Conservation (phyloP, 2,329 filamentous ascomycete genomes). For the Ophiocordyceps sinensis region DNA sequence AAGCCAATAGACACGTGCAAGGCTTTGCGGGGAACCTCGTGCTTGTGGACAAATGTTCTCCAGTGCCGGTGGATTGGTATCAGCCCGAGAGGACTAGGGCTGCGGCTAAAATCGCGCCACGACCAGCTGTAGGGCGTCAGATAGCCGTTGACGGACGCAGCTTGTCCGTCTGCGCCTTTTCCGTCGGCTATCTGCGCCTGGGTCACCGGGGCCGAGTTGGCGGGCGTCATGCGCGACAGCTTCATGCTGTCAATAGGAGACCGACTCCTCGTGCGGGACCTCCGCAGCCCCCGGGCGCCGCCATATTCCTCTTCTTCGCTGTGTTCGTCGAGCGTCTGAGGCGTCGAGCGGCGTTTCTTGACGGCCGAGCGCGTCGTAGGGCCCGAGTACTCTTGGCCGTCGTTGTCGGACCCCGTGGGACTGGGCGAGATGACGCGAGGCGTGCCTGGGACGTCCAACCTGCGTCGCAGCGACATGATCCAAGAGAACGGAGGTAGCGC, state of each 20-base stretch:
- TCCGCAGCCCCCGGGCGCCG: slow-evolving; percentile 33
- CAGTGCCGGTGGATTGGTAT: slow-evolving; percentile 94
- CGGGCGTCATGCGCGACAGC: slow-evolving; percentile 36
- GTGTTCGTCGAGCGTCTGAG: slow-evolving; percentile 46
- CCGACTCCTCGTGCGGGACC: slow-evolving; percentile 57
- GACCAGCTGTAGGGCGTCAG: slow-evolving; percentile 51
- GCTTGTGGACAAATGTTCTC: slow-evolving; percentile 82
- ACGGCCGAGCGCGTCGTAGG: slow-evolving; percentile 66
- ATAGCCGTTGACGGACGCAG: slow-evolving; percentile 41
- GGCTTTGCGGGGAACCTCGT: slow-evolving; percentile 88
- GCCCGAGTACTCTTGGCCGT: slow-evolving; percentile 40
- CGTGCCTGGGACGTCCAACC: slow-evolving; percentile 52
- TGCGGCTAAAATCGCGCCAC: slow-evolving; percentile 81
- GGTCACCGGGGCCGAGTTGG: slow-evolving; percentile 24
- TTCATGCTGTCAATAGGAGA: slow-evolving; percentile 45
- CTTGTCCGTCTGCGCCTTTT: slow-evolving; percentile 18
- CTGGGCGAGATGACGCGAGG: slow-evolving; percentile 85
- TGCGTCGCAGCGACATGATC: slow-evolving; percentile 36
- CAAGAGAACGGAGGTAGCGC: slow-evolving; percentile 45
- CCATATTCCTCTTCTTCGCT: slow-evolving; percentile 34
- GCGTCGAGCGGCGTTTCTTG: slow-evolving; percentile 38
- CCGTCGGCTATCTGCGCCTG: slow-evolving; percentile 11
- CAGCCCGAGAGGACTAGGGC: slow-evolving; percentile 80
- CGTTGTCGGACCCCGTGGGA: slow-evolving; percentile 39
- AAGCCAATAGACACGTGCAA: slow-evolving; percentile 96